Base-by-base conservation (phyloP, 495 filamentous ascomycete genomes). In the Sporormia fimetaria region DNA sequence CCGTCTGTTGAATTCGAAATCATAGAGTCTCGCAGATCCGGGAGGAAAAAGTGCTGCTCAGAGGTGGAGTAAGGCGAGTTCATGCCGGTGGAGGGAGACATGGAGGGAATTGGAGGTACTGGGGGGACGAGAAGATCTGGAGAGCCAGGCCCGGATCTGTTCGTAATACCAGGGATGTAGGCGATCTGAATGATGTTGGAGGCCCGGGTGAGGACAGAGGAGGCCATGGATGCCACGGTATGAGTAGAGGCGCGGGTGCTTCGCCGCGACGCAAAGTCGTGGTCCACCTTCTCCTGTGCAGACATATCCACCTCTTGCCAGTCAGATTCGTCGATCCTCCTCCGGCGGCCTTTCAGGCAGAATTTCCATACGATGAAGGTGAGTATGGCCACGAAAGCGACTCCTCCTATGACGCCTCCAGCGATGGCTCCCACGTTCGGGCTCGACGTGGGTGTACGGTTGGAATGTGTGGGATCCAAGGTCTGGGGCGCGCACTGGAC, bases 131-230 rank as follows among this genome's bases (percentile, higher is more conserved):
- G 71, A n/a, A 84, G 66, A 23, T 77, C 79, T 6, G 86, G 85
- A 1, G 83, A 86, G 21, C 81, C 74, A 7, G 83, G 81, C 1
- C 80, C 76, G 3, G 87, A 86, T 32, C 90, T 74, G 63, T 95
- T 95, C 40, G 87, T 96, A 57, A 96, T 87, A 31, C 90, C 90
- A 33, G 90, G 90, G 49, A 98, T 95, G 60, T 95, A 98, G 30
- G 92, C 90, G 59, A 98, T 98, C 63, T 96, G 90, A 46, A 98
- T 98, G 57, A 98, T 84, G 64, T 98, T 96, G 44, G 88, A 95
- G 30, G 90, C 90, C 32, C 90, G 80, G 4, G 90, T 96, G 39
- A 94, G 75, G 38, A 95, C 84, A 34, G 88, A 95, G 7, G 87
- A 94, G 11, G 92, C 90, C 54, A 96, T 85, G 25, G 87, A 95